Conservation (phyloP, 495 filamentous ascomycete species). For the Niebla homalea region DNA sequence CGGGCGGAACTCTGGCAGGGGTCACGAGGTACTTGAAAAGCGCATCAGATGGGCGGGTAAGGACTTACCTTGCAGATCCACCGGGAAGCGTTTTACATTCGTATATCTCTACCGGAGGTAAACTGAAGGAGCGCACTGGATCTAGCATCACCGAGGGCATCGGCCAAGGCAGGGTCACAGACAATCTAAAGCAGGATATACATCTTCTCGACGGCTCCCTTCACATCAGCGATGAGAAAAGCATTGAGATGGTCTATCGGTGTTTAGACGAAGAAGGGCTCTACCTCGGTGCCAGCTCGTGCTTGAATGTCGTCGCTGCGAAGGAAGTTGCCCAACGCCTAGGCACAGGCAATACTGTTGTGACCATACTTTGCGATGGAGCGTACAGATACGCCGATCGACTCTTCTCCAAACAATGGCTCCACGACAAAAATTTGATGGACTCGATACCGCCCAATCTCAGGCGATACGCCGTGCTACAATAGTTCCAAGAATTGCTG, state of each 20-base stretch:
- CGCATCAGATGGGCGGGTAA: conserved; percentile 64
- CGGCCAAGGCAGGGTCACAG: conserved; percentile 91
- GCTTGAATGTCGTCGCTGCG: conserved; percentile 88
- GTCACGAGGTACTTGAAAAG: conserved; percentile 83
- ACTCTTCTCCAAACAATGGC: conserved; percentile 80
- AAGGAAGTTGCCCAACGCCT: conserved; percentile 87
- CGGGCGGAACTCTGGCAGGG: conserved; percentile 82
- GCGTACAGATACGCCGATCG: conserved; percentile 93
- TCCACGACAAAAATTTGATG: conserved; percentile 70
- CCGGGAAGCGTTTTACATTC: conserved; percentile 85
- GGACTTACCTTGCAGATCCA: conserved; percentile 83
- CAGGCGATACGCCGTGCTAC: conserved; percentile 84
- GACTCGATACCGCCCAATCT: conserved; percentile 73
- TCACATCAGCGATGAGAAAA: conserved; percentile 81
- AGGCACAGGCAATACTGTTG: conserved; percentile 79
- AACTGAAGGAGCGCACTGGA: conserved; percentile 65
- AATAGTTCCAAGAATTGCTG: conserved; percentile 27
- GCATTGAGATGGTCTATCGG: conserved; percentile 93
- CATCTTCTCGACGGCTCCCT: conserved; percentile 76
- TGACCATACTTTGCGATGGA: conserved; percentile 87
- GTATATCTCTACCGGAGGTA: conserved; percentile 78
- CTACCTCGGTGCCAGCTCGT: conserved; percentile 87
- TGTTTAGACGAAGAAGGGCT: conserved; percentile 94
- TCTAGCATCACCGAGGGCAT: conserved; percentile 95
- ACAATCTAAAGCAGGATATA: conserved; percentile 79